Conservation (phyloP, 1,284 basidiomycete species). For the Ustilago loliicola region DNA sequence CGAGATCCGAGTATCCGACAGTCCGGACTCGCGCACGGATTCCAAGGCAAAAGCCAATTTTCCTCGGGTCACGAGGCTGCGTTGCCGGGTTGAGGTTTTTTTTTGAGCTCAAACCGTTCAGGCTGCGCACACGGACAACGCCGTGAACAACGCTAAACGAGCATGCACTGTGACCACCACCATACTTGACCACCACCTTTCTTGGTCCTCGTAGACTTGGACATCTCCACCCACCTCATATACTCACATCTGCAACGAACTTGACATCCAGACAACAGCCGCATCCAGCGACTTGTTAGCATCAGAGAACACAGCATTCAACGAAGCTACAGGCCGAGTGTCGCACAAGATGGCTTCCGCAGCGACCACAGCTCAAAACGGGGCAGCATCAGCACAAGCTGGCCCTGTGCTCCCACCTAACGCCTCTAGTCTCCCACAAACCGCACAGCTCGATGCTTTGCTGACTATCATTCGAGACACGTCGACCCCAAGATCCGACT, state of each 20-base stretch:
- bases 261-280: not conserved
- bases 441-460: slow-evolving; percentile 83
- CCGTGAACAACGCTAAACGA: not conserved
- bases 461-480: slow-evolving; percentile 88
- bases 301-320: not conserved
- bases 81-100: slow-evolving; percentile 1
- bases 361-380: slow-evolving; percentile 22
- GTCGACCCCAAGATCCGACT: slow-evolving; percentile 80
- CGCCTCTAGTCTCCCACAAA: slow-evolving; percentile 86
- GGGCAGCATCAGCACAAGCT: slow-evolving; percentile 14
- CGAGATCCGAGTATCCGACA: slow-evolving; percentile 29
- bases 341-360: slow-evolving; percentile 27
- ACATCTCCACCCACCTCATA: not conserved
- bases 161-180: not conserved
- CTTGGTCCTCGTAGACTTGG: not conserved
- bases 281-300: not conserved
- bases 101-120: not conserved
- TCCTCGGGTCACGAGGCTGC: slow-evolving; percentile 5
- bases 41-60: slow-evolving; percentile 4
- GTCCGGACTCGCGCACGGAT: slow-evolving; percentile 32
- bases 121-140: not conserved
- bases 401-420: slow-evolving; percentile 76
- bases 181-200: not conserved
- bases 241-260: not conserved
- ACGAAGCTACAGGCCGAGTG: not conserved